Evolutionary conservation across 148 eudicot species (phyloP), one percentile per base, ranked within the genome.

Genomic region (Amaranthus hypochondriacus): DNA sequence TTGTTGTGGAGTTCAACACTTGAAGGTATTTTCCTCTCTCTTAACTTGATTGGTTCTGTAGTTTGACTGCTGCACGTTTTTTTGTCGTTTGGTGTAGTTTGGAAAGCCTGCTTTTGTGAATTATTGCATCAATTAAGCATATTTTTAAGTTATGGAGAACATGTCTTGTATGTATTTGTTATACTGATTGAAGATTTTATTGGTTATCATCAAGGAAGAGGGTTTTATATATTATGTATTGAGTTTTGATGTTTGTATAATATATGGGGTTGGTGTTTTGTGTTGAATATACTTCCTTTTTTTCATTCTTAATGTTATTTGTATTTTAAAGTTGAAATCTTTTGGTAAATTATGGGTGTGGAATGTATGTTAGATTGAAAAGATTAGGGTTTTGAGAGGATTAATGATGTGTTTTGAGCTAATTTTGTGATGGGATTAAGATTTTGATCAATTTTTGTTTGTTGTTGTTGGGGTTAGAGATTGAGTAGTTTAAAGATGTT

Each of bases 41-140:
- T 48, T 49, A 6, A 5, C 39, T 21, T 62, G 43, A 49, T 66
- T 51, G 13, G 46, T 67, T 42, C 11, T 74, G 60, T 72, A 81
- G 43, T 75, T 73, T 48, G 79, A 80, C 68, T 74, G 63, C 67
- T 81, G 81, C 86, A 80, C 86, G 86, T 83, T 83, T 80, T 61
- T 48, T 56, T 39, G 47, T 48, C 39, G 14, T 6, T 59, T 67
- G 18, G 47, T 74, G 66, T 28, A 28, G 39, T 78, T 70, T 13
- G 78, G 70, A 70, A 39, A 74, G 77, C 79, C 77, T 72, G 82
- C 80, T 79, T 69, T 72, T 28, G 39, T 28, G 54, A 73, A 77
- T 83, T 55, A 70, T 70, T 70, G 51, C 67, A 73, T 66, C 52
- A 69, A 69, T 72, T 57, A 10, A 56, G 83, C 56, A 80, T 74